Evolutionary conservation across 2,329 filamentous ascomycete species (phyloP).

Genomic region (Podosphaera xanthii): DNA sequence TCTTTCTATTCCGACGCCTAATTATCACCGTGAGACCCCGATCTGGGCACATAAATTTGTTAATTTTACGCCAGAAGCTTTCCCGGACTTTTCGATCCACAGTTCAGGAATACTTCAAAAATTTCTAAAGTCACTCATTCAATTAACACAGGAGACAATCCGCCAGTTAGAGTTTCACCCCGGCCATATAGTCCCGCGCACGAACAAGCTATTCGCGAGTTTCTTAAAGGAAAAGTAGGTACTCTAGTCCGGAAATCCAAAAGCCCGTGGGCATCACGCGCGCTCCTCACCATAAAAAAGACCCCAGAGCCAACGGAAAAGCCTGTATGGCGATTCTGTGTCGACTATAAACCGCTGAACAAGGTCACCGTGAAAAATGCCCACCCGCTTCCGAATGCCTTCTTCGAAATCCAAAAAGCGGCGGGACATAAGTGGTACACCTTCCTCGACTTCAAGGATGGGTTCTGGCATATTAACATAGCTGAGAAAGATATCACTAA

Average conservation of each 20-base stretch:
- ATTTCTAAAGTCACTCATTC: background rate
- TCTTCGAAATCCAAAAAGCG: background rate
- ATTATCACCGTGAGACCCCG: too few relatives aligned
- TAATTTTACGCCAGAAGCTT: background rate
- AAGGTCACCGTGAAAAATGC: background rate
- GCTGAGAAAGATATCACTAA: background rate
- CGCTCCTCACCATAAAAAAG: background rate
- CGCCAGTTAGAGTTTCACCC: background rate
- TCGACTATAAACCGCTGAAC: background rate
- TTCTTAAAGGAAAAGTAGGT: background rate
- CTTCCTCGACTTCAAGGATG: background rate
- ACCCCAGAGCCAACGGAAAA: background rate
- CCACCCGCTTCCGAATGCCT: background rate
- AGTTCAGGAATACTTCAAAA: background rate
- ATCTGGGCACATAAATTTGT: background rate
- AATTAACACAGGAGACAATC: background rate
- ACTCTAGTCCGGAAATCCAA: background rate
- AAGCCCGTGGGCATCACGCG: background rate
- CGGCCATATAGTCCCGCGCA: background rate
- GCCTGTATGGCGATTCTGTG: background rate
- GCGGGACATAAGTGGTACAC: background rate
- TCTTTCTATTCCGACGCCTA: too few relatives aligned
- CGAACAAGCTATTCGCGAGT: background rate
- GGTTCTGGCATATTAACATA: background rate
- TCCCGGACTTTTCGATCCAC: background rate